phyloP scores from a whole-genome alignment of 2,329 filamentous ascomycete species.

The Lanzia echinophila region DNA sequence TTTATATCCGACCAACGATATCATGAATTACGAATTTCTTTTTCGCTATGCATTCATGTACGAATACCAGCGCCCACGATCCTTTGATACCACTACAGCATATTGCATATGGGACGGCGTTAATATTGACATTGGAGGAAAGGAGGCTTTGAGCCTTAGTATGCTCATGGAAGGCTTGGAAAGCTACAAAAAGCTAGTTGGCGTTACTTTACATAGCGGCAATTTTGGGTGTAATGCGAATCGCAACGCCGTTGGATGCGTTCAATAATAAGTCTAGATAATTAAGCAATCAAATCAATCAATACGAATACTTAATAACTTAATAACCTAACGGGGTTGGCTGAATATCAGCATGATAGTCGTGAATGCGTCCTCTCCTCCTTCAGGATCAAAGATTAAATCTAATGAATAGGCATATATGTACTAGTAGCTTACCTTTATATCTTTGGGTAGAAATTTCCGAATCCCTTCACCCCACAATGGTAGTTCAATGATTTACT shows the following conservation, averaged over 20 bases:
- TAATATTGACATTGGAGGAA: conserved; percentile 4
- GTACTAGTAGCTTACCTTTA: too few species aligned
- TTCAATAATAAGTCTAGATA: conserved; percentile 2
- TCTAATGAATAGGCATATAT: too few species aligned
- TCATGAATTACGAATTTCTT: conserved; percentile 23
- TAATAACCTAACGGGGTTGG: too few species aligned
- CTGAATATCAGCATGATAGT: too few species aligned
- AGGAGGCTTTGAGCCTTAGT: conserved; percentile 5
- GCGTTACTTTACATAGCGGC: conserved; percentile 11
- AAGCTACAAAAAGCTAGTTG: conserved; percentile 8
- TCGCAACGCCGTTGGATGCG: neutral
- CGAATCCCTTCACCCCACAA: too few species aligned
- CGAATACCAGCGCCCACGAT: conserved; percentile 28
- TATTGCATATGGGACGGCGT: conserved; percentile 26
- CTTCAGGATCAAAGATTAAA: too few species aligned
- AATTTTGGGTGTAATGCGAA: conserved; percentile 2
- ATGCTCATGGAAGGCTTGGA: conserved; percentile 4
- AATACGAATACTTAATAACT: neutral
- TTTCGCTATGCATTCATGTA: conserved; percentile 27
- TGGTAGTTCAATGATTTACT: too few species aligned
- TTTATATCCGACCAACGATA: conserved; percentile 20
- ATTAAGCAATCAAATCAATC: neutral
- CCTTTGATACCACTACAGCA: conserved; percentile 18
- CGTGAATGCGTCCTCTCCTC: too few species aligned
- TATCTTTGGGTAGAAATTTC: too few species aligned